Base-by-base conservation (phyloP, 148 eudicot species). In the Nepenthes mirabilis region DNA sequence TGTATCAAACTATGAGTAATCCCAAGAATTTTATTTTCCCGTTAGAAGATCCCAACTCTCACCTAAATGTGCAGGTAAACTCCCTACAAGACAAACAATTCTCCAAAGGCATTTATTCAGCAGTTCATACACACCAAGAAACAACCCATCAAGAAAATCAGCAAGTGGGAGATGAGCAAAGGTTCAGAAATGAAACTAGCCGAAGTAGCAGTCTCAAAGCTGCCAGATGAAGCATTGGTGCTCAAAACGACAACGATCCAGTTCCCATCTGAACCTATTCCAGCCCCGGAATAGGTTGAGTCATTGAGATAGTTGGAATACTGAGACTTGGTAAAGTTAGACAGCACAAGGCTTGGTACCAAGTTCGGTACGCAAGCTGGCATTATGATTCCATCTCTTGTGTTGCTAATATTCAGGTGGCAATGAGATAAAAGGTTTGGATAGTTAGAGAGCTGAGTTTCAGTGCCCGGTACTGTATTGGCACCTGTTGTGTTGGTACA, bases 161-260 rank as follows among this genome's bases (percentile, higher is more conserved):
- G 36, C 50, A 66, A 32, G 37, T 67, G 55, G 60, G 7, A 63
- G 23, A 80, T n/a, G 13, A 47, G 23, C 50, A 57, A 37, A 36
- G 74, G 64, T 40, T 57, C 62, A n/a, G 67, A 52, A 34, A 68
- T 57, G 47, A 70, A 57, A 52, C 70, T 72, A 4, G 45, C 69
- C 12, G 61, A 59, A 57, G 63, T 70, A 59, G 55, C 69, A 32
- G 73, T 50, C 37, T 70, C 65, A 63, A 65, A 79, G 67, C 76
- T 69, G 37, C 95, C 90, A 35, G 64, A 52, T 3, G 84, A 66
- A 2, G 80, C 71, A 62, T 65, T 64, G 11, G 96, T 78, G 14
- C 77, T 79, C 78, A 88, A 77, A 52, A 88, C 75, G 1, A 85
- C 84, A 14, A 87, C 88, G 11, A 85, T 79, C 96, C 96, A 88